Evolutionary conservation across 2,329 filamentous ascomycete genomes (phyloP), one percentile per base, ranked within the genome.

Genomic region (Aureobasidium sp.): DNA sequence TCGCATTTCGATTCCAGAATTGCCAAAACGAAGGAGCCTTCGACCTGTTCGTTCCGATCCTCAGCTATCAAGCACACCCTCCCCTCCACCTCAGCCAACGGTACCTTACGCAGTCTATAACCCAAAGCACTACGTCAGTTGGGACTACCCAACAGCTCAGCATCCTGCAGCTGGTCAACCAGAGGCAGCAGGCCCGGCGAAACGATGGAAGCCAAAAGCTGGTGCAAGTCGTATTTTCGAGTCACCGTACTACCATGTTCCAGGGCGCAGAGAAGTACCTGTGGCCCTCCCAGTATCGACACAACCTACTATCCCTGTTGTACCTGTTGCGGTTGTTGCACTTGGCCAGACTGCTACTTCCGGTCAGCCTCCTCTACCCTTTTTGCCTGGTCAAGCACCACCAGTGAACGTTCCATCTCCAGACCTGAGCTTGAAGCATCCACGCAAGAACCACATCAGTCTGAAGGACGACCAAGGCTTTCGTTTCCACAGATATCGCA

Each of bases 401-500:
- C 55, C 42, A 40, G 37, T 43, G 27, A 49, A 58, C 29, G 43
- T 19, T 10, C 43, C 55, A 13, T 46, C 45, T 17, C 60, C 60
- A 38, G 49, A 60, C 21, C 27, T 69, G 54, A 69, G 67, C 60
- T 64, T 71, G 65, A 66, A 65, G 46, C 66, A 71, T 64, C 70
- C 69, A 50, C 67, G 67, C 43, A 69, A 67, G 54, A 66, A 67
- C 33, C 71, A 73, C 59, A 66, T 73, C 64, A 70, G 68, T 29
- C 64, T 73, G 7, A 64, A 64, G 17, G 67, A 68, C 11, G 70
- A 67, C 40, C 74, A 75, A 49, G 73, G 68, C 8, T 77, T 75
- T 60, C 76, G 69, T 64, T 70, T 75, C 5, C 74, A 69, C 50
- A 73, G 66, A 33, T 72, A 74, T 62, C 81, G 85, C 63, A 78